phyloP scores from a whole-genome alignment of 345 rosid species.

The Eucalyptus erythrocorys region DNA sequence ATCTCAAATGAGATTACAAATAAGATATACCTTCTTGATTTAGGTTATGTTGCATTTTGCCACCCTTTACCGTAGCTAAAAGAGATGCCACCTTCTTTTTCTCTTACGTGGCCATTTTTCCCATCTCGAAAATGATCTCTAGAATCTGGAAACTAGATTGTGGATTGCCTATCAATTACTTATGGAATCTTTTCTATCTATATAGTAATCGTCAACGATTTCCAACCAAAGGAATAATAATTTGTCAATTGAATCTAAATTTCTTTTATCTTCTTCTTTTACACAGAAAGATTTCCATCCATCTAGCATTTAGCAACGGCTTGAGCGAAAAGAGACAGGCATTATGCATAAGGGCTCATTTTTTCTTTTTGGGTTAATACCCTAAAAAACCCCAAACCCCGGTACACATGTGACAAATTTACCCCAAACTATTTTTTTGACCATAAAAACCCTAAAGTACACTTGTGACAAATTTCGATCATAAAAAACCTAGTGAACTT shows the following conservation, averaged over 20 bases:
- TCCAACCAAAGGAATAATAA: not conserved
- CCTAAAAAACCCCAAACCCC: no score
- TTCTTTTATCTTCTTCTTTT: not conserved
- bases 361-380: no score
- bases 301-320: not conserved
- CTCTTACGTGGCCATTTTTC: rapidly evolving
- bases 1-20: rapidly evolving
- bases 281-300: not conserved
- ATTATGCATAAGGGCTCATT: not conserved
- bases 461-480: no score
- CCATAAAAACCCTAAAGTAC: no score
- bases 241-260: rapidly evolving
- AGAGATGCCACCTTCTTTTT: not conserved
- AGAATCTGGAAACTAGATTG: not conserved
- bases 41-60: not conserved
- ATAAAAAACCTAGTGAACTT: no score
- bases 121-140: rapidly evolving
- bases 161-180: not conserved
- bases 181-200: rapidly evolving
- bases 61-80: not conserved
- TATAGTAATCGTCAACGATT: not conserved
- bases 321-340: not conserved
- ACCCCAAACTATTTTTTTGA: no score
- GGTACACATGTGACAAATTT: no score
- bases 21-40: not conserved